Base-by-base conservation (phyloP, 2,329 filamentous ascomycete species). In the Colletotrichum endophyticum region DNA sequence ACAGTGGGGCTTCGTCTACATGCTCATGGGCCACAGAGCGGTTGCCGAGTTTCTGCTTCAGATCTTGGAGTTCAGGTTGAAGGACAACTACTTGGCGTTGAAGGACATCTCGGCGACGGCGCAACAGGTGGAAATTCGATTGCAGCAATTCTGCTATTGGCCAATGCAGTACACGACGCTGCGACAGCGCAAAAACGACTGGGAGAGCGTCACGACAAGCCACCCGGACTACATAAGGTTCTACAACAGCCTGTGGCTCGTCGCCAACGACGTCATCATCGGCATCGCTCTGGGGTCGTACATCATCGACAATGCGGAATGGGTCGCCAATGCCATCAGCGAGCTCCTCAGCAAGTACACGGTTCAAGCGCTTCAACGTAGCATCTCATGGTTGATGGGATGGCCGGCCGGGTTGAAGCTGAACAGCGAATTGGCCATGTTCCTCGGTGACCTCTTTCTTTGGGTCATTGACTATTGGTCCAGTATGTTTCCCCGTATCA, bases 381-480 rank as follows among this genome's bases (percentile, higher is more conserved):
- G 96, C 84, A 98, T 99, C 75, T 93, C 92, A 7, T 99, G 97
- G 97, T 89, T 99, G 62, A 98, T 97, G 95, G 95, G 95, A 72
- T 98, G 94, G 93, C 97, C 97, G 11, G 97, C 96, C 64, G 97
- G 97, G 39, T 87, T 99, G 79, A 99, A 99, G 85, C 91, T 99
- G 49, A 99, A 99, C 83, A 96, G 92, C 71, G 96, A 99, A 84
- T 89, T 99, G 53, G 97, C 96, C 3, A 91, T 92, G n/a, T 99
- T 99, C 80, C 90, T 99, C 15, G 97, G 97, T 78, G 96, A 99
- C 81, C 87, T 99, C 5, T 99, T 99, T 82, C 88, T 99, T 4
- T 99, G 97, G 97, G 97, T 99, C 64, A 99, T 99, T 79, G 96
- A 98, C 79, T 98, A 98, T 83, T 99, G 97, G 97, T 95, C 95